These are phyloP conservation scores for Dictyostelium brefeldianum DNA, from an alignment of 78 protist species.

Conservation along the genomic window DNA sequence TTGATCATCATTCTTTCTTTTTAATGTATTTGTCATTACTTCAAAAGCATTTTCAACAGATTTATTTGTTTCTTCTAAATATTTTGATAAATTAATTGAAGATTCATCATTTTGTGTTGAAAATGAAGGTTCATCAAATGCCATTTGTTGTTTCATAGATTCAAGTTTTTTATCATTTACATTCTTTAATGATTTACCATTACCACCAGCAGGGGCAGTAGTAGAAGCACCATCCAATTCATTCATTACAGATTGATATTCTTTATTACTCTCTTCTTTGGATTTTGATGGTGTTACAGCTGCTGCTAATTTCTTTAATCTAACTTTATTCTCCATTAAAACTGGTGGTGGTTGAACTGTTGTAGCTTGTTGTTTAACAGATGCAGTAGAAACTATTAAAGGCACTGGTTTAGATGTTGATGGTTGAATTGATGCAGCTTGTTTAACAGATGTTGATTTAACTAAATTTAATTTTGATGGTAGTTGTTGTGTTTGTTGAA, in stretches of 20 bases:
- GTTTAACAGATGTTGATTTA: neutral
- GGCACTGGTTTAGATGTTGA: neutral
- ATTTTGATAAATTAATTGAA: neutral
- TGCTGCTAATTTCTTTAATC: slow-evolving; percentile 2
- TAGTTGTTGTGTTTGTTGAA: neutral
- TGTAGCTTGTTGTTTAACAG: neutral
- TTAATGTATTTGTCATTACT: slow-evolving; percentile 16
- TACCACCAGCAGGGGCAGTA: neutral
- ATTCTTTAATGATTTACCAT: neutral
- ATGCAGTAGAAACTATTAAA: neutral
- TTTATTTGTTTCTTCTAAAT: slow-evolving; percentile 25
- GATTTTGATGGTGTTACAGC: neutral
- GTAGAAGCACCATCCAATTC: neutral
- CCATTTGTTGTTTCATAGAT: slow-evolving; percentile 13
- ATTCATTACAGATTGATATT: neutral
- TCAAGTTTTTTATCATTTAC: slow-evolving; percentile 24
- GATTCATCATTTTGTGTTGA: slow-evolving; percentile 5
- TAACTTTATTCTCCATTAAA: slow-evolving; percentile 1
- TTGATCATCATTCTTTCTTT: slow-evolving; percentile 2
- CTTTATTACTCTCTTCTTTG: slow-evolving; percentile 13
- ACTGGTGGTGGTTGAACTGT: neutral
- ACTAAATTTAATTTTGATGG: neutral
- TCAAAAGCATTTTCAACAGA: slow-evolving; percentile 18
- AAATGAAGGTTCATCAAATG: neutral
- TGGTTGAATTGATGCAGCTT: neutral